Percentiles rank a stretch among this genome's conserved stretches.
Evolutionary conservation across 441 rosid species (phyloP).

Genomic region (Theobroma grandiflorum): DNA sequence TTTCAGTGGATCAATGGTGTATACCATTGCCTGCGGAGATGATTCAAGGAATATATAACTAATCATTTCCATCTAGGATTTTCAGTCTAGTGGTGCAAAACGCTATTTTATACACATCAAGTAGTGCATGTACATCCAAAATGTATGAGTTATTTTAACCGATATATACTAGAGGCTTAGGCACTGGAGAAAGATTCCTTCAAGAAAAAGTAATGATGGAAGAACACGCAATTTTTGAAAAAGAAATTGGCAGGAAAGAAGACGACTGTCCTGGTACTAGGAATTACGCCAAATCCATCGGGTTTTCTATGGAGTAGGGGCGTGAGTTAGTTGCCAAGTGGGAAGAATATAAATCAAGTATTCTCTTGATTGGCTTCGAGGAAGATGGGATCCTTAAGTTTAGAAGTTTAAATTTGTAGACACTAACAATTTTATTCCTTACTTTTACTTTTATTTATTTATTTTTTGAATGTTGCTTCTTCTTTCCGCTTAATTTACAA

Average conservation of each 20-base stretch:
- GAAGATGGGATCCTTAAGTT: not conserved
- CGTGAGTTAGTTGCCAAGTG: not conserved
- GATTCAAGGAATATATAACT: not conserved
- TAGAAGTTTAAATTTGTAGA: no score
- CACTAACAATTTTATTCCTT: no score
- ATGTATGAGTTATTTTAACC: not conserved
- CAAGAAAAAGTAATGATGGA: not conserved
- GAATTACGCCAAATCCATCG: not conserved
- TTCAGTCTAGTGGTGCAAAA: not conserved
- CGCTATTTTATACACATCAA: not conserved
- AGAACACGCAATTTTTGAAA: not conserved
- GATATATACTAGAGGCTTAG: not conserved
- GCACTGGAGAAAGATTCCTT: not conserved
- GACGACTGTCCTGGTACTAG: not conserved
- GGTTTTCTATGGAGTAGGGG: no score
- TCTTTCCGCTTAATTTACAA: no score
- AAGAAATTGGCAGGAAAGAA: not conserved
- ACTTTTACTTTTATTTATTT: no score
- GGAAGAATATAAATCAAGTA: not conserved
- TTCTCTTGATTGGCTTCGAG: not conserved
- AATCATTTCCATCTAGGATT: not conserved
- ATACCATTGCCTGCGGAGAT: no score
- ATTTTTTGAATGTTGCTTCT: no score
- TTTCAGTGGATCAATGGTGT: not conserved
- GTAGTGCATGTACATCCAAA: not conserved